A percentile compares a stretch with the other conserved stretches of the same genome.
phyloP scores from a whole-genome alignment of 2,329 filamentous ascomycete genomes.

The Calycina marina region DNA sequence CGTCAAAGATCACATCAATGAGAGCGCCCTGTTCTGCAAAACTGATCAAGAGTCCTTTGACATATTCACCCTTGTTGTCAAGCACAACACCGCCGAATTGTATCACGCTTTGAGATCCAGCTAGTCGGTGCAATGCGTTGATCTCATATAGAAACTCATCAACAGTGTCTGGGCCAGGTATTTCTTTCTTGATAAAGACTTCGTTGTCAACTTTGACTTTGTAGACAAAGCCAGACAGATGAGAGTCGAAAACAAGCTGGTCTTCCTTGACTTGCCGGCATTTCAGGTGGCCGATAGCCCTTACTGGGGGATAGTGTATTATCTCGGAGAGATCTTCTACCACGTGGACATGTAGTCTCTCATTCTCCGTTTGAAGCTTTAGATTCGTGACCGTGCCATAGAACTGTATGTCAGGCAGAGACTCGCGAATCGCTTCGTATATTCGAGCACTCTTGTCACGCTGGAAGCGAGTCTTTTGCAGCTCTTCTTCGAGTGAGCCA shows the following conservation, averaged over 20 bases:
- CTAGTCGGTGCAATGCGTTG: conserved; percentile 74
- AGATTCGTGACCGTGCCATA: conserved; percentile 93
- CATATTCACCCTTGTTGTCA: conserved; percentile 54
- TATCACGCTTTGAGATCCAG: conserved; percentile 63
- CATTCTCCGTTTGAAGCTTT: conserved; percentile 78
- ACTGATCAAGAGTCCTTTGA: conserved; percentile 82
- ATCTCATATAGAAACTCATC: conserved; percentile 97
- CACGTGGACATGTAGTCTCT: conserved; percentile 85
- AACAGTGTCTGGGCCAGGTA: conserved; percentile 85
- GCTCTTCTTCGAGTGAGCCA: conserved; percentile 73
- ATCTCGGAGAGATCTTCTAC: conserved; percentile 88
- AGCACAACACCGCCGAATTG: conserved; percentile 77
- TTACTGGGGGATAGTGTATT: conserved; percentile 66
- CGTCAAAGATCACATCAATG: conserved; percentile 82
- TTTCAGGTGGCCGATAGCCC: conserved; percentile 58
- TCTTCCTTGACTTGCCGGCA: conserved; percentile 54
- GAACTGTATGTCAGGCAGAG: conserved; percentile 84
- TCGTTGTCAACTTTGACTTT: conserved; percentile 60
- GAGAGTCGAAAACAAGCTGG: conserved; percentile 71
- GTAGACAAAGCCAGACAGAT: conserved; percentile 96
- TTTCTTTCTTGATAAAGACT: conserved; percentile 90
- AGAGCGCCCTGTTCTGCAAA: conserved; percentile 78
- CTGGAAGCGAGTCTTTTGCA: conserved; percentile 66
- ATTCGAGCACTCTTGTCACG: conserved; percentile 86
- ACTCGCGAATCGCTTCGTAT: conserved; percentile 88